A percentile compares a stretch with the other conserved stretches of the same genome.
These are phyloP conservation scores for Wickerhamiella sorbophila DNA, from an alignment of 805 yeast genomes.

Conservation along the genomic window DNA sequence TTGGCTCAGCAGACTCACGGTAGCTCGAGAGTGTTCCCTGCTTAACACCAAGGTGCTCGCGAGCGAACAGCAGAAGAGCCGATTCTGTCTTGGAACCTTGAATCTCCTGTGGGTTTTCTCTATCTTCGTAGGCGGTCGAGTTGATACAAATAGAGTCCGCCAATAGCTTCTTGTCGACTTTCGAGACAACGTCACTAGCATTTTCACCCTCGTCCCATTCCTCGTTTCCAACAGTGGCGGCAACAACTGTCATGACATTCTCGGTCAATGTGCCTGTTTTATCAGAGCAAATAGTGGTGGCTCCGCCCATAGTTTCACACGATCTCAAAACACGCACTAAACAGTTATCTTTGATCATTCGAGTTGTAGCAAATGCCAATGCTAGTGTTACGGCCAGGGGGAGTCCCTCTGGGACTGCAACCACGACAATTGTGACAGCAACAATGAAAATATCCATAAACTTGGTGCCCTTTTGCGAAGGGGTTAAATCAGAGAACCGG, in stretches of 20 bases:
- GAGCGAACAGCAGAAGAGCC: conserved; percentile 62
- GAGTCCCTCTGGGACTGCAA: conserved; percentile 98
- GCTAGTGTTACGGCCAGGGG: conserved; percentile 96
- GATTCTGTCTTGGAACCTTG: conserved; percentile 93
- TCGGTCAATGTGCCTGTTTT: conserved; percentile 96
- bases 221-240: conserved; percentile 46
- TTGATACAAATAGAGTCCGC: conserved; percentile 55
- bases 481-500: conserved; percentile 28
- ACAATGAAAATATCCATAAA: conserved; percentile 80
- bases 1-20: conserved; percentile 34
- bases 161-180: conserved; percentile 18
- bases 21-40: conserved; percentile 34
- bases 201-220: conserved; percentile 29
- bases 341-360: conserved; percentile 95
- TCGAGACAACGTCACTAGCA: conserved; percentile 16
- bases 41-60: conserved; percentile 34
- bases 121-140: conserved; percentile 74
- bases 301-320: conserved; percentile 99
- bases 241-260: conserved; percentile 81
- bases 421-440: conserved; percentile 85
- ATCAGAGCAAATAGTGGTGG: conserved; percentile 93
- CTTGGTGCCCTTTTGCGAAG: conserved; percentile 69
- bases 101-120: conserved; percentile 38
- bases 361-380: conserved; percentile 91
- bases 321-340: conserved; percentile 85